Percentiles rank a stretch among this genome's conserved stretches.
These are phyloP conservation scores for Cordia subcordata DNA, from an alignment of 257 asterid genomes.

Conservation along the genomic window DNA sequence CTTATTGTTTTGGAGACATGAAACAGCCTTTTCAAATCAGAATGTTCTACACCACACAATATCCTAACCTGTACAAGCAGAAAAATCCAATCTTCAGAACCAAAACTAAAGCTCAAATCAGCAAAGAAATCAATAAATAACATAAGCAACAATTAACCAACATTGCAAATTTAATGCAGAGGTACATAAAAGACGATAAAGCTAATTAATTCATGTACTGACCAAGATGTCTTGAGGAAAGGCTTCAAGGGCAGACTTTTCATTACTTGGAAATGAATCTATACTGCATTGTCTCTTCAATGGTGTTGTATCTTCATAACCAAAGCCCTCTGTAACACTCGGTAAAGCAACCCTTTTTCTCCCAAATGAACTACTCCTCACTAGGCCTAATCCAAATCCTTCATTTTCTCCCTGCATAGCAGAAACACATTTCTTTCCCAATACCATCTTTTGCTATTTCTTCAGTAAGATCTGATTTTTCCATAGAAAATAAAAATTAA, in stretches of 20 bases:
- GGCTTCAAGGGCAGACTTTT: conserved; percentile 38
- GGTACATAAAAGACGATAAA: neutral
- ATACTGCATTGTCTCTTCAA: conserved; percentile 32
- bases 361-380: conserved; percentile 53
- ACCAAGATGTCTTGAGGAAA: conserved; percentile 74
- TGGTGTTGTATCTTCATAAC: conserved; percentile 11
- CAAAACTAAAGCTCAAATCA: neutral
- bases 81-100: neutral
- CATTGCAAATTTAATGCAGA: neutral
- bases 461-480: conserved; percentile 22
- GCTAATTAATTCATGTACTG: conserved; percentile 5
- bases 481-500: conserved; percentile 1
- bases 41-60: conserved; percentile 79
- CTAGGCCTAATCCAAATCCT: conserved; percentile 33
- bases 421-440: conserved; percentile 10
- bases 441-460: conserved; percentile 14
- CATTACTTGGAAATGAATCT: conserved; percentile 9
- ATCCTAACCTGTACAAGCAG: conserved; percentile 47
- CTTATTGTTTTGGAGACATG: conserved; percentile 51
- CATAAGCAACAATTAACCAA: neutral
- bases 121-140: neutral
- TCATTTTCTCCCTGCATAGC: conserved; percentile 15
- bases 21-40: conserved; percentile 63
- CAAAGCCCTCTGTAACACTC: conserved; percentile 11
- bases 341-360: conserved; percentile 47